These are phyloP conservation scores for Podospora sp. DNA, from an alignment of 495 filamentous ascomycete species.

Conservation along the genomic window DNA sequence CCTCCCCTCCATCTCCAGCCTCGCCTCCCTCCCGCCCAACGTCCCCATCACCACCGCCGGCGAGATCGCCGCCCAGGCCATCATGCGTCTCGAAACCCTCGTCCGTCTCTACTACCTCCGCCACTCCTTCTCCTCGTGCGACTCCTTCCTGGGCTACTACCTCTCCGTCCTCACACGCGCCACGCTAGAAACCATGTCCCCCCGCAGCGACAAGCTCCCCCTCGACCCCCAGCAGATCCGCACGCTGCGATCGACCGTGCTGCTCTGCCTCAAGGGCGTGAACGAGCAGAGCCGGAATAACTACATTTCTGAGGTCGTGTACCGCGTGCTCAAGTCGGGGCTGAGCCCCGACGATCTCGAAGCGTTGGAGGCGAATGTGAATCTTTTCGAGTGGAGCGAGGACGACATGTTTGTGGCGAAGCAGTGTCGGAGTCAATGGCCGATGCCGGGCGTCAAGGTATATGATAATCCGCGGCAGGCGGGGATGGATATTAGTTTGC, in stretches of 20 bases:
- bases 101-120: constrained; percentile 40
- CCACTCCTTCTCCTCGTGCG: constrained; percentile 34
- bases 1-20: not conserved
- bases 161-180: constrained; percentile 28
- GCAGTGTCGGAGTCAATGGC: constrained; percentile 1
- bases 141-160: constrained; percentile 25
- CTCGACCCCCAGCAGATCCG: constrained; percentile 15
- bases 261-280: constrained; percentile 35
- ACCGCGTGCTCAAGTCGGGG: not conserved
- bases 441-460: constrained; percentile 3
- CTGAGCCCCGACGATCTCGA: not conserved
- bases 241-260: constrained; percentile 33
- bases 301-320: constrained; percentile 1
- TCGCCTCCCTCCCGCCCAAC: not conserved
- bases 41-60: not conserved
- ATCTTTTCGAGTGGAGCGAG: not conserved
- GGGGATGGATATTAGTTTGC: not conserved
- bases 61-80: not conserved
- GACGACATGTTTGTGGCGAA: constrained; percentile 6
- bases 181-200: constrained; percentile 20
- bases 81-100: constrained; percentile 36
- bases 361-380: not conserved
- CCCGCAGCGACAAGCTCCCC: not conserved
- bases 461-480: not conserved
- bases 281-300: constrained; percentile 29